phyloP scores from a whole-genome alignment of 202 grass and related monocot genomes.

The Setaria italica region DNA sequence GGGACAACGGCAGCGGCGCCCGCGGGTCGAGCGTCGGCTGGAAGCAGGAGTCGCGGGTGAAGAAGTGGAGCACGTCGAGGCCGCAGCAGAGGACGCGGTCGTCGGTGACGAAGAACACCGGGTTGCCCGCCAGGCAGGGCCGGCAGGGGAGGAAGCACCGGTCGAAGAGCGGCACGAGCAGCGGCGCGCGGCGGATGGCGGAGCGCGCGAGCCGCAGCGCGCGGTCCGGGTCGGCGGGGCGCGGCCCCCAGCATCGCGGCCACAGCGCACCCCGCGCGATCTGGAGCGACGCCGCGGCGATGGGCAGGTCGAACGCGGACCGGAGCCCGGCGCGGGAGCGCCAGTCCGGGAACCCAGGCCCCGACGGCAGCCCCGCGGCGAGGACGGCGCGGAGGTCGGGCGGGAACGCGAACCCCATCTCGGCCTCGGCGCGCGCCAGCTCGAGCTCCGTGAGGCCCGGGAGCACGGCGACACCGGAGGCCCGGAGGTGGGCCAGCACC shows the following conservation, averaged over 20 bases:
- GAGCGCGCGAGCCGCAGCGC: conserved; percentile 57
- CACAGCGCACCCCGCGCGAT: conserved; percentile 69
- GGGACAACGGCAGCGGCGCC: background rate
- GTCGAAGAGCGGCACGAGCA: conserved; percentile 81
- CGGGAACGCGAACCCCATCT: conserved; percentile 71
- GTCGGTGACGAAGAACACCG: conserved; percentile 86
- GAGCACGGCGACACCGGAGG: conserved; percentile 50
- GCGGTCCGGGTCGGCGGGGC: conserved; percentile 64
- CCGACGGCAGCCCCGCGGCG: conserved; percentile 62
- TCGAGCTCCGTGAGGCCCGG: conserved; percentile 66
- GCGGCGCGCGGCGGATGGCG: conserved; percentile 71
- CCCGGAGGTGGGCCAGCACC: conserved; percentile 52
- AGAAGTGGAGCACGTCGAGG: conserved; percentile 79
- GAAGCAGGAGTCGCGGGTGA: conserved; percentile 63
- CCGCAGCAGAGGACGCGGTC: conserved; percentile 72
- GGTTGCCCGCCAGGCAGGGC: conserved; percentile 77
- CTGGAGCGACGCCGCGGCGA: conserved; percentile 73
- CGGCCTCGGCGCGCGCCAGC: conserved; percentile 69
- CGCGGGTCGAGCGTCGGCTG: conserved; percentile 37
- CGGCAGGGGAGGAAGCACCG: conserved; percentile 75
- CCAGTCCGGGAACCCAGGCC: conserved; percentile 84
- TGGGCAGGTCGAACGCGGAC: conserved; percentile 68
- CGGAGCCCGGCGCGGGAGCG: conserved; percentile 47
- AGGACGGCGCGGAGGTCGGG: conserved; percentile 87
- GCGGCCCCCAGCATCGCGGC: conserved; percentile 70